phyloP scores from a whole-genome alignment of 305 asterid species.

The Fraxinus paxiana region DNA sequence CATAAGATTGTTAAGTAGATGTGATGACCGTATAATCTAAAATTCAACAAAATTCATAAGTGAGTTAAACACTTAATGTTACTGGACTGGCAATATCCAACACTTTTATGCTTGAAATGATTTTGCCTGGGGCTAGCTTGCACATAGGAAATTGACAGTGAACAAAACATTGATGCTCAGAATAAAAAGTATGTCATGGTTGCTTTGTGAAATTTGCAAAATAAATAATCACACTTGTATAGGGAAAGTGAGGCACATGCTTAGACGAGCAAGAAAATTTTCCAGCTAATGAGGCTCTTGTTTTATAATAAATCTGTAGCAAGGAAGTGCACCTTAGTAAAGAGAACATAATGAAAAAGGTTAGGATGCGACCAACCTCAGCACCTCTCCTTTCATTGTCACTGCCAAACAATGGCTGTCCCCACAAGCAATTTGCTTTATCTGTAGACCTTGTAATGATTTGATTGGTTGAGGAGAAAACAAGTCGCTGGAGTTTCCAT shows the following conservation, averaged over 20 bases:
- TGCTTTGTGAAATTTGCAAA: background rate
- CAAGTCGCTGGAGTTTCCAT: constrained; percentile 92
- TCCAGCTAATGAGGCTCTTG: background rate
- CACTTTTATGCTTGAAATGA: background rate
- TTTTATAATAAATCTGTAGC: background rate
- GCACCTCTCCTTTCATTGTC: constrained; percentile 95
- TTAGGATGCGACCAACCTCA: constrained; percentile 47
- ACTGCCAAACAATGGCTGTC: constrained; percentile 99
- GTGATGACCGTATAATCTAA: background rate
- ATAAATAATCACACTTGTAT: background rate
- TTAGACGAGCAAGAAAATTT: background rate
- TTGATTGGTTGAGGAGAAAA: constrained; percentile 89
- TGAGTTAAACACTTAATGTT: background rate
- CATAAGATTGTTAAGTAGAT: background rate
- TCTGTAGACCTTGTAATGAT: constrained; percentile 66
- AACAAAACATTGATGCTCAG: background rate
- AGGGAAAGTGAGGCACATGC: background rate
- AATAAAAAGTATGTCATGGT: background rate
- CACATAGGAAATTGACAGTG: background rate
- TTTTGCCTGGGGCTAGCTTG: constrained; percentile 1
- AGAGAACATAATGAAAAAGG: background rate
- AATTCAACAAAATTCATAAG: background rate
- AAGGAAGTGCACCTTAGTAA: background rate
- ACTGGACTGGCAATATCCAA: background rate
- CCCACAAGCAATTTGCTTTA: constrained; percentile 94